Evolutionary conservation across 1,139 yeast genomes (phyloP), one percentile per base, ranked within the genome.

Genomic region (Petasospora fabianii): DNA sequence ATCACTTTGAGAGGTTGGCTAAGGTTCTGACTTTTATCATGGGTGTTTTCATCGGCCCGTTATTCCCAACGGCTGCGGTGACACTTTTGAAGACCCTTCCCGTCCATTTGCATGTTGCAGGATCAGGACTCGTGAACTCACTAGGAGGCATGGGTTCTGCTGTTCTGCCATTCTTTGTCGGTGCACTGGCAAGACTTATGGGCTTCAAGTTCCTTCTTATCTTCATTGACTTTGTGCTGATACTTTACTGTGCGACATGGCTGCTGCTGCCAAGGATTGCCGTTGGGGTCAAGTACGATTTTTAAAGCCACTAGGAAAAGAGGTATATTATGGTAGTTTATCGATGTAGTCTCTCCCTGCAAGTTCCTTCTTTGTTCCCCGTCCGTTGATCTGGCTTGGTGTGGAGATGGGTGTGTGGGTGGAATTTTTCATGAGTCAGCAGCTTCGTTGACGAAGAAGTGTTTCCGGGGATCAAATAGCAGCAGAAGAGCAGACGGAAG

Each of bases 81-180:
- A 71, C 84, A 6, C 69, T 87, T 5, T 61, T 84, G 36, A 76
- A 78, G 36, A 65, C 78, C 3, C 59, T 86, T 32, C 95, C 95
- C 0, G 62, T 66, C 19, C 69, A 70, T 35, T 62, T 71, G 41
- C 87, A 84, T 43, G 75, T 84, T 9, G 65, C 77, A 8, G 92
- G 88, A 0, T 71, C 86, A 6, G 94, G 95, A 1, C 69, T 84
- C 38, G 76, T 83, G 17, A 80, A 90, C 39, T 88, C 95, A 0
- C 61, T 85, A 46, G 94, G 94, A 5, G 88, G 90, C 5, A 79
- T 83, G 11, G 95, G 94, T 2, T 86, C 84, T 10, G 95, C 95
- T 0, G 69, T 76, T 0, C 50, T 85, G 10, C 90, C 94, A 1
- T 80, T 77, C 44, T 38, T 75, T 3, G 67, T 80, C 35, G 94